These are phyloP conservation scores for Collybia nuda DNA, from an alignment of 768 basidiomycete genomes.

Conservation along the genomic window DNA sequence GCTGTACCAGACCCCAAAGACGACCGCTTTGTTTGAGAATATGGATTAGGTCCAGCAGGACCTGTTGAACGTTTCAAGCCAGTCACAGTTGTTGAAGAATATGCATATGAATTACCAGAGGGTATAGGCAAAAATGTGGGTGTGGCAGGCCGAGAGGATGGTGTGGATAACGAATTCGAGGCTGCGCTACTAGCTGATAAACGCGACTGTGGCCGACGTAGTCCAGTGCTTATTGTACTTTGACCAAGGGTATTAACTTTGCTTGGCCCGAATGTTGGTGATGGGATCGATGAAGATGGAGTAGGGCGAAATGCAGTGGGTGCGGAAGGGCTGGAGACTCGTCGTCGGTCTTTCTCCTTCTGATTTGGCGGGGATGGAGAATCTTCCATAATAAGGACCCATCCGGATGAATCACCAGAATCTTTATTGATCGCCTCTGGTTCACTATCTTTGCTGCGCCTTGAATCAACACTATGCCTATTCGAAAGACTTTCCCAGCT, in stretches of 20 bases:
- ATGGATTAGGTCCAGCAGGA: constrained; percentile 39
- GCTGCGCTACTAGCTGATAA: constrained; percentile 58
- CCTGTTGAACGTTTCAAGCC: constrained; percentile 64
- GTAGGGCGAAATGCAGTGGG: constrained; percentile 52
- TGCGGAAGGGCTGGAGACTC: constrained; percentile 62
- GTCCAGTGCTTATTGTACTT: constrained; percentile 42
- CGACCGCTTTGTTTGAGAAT: constrained; percentile 52
- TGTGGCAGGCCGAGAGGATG: constrained; percentile 69
- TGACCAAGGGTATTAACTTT: constrained; percentile 41
- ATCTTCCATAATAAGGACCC: constrained; percentile 91
- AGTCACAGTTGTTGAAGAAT: constrained; percentile 33
- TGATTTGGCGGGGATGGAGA: constrained; percentile 69
- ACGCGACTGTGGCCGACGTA: constrained; percentile 70
- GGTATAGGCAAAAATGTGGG: constrained; percentile 80
- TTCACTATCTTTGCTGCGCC: constrained; percentile 44
- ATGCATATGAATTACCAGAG: constrained; percentile 46
- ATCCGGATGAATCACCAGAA: constrained; percentile 66
- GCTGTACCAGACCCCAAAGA: constrained; percentile 55
- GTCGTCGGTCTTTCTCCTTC: constrained; percentile 53
- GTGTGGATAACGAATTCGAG: constrained; percentile 63
- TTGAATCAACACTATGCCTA: constrained; percentile 43
- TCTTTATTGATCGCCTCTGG: constrained; percentile 45
- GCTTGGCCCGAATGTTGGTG: constrained; percentile 38
- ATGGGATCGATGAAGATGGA: constrained; percentile 43
- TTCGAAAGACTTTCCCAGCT: constrained; percentile 42